Evolutionary conservation across 345 rosid genomes (phyloP).

Genomic region (Aurinia saxatilis): DNA sequence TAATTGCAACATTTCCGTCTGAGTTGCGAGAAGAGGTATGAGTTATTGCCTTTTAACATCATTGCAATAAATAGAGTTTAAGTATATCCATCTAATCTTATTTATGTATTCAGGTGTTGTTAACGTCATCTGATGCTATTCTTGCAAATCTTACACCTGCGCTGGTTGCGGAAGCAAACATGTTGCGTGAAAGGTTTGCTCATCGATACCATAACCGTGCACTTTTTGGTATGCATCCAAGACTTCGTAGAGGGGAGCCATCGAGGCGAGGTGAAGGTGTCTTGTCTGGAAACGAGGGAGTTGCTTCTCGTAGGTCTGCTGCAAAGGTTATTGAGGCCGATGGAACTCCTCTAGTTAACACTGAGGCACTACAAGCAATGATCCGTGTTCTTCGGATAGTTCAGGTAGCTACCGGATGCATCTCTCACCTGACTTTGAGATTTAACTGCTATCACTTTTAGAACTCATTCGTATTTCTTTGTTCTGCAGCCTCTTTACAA

Average conservation of each 20-base stretch:
- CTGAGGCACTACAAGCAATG: constrained; percentile 77
- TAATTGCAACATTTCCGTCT: constrained; percentile 94
- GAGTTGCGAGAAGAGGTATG: constrained; percentile 93
- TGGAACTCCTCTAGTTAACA: constrained; percentile 81
- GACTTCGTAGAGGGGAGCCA: constrained; percentile 91
- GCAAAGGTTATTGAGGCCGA: constrained; percentile 78
- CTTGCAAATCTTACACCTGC: constrained; percentile 98
- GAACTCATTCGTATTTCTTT: constrained; percentile 1
- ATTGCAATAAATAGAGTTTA: background rate
- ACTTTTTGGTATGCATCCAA: constrained; percentile 88
- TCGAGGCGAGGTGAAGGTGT: constrained; percentile 79
- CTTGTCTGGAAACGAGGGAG: constrained; percentile 53
- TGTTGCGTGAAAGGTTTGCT: constrained; percentile 96
- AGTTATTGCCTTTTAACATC: background rate
- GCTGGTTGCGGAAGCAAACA: constrained; percentile 95
- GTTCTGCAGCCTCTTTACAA: constrained; percentile 77
- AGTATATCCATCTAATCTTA: background rate
- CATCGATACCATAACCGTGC: constrained; percentile 77
- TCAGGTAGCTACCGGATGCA: constrained; percentile 61
- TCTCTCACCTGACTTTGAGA: background rate
- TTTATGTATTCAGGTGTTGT: constrained; percentile 55
- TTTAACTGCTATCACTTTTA: background rate
- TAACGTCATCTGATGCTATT: constrained; percentile 93
- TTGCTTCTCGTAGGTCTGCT: constrained; percentile 61
- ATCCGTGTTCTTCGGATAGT: constrained; percentile 86